Evolutionary conservation across 768 basidiomycete species (phyloP), one percentile per base, ranked within the genome.

Genomic region (Tulasnella sp.): DNA sequence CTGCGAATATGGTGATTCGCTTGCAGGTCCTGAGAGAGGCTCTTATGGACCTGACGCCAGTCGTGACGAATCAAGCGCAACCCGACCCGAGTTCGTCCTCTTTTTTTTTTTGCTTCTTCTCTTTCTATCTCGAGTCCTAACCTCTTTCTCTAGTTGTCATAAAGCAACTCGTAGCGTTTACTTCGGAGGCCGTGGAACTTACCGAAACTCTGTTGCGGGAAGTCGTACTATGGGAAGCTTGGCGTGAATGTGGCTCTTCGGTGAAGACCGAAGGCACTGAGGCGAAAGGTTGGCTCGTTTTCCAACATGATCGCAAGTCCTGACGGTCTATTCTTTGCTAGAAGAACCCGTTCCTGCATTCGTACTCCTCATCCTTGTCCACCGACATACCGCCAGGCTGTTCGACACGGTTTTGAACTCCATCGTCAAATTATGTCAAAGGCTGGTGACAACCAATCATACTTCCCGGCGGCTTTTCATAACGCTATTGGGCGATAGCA

Each of bases 211-310:
- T 73, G 52, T 16, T 73, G 22, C 52, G 44, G 32, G 73, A 73
- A 32, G 73, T 59, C 3, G 36, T 70, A 12, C 16, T 69, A 0
- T 73, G 65, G 47, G 67, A 69, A 40, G 73, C 69, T 3, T 72
- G 71, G 71, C 59, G 71, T 8, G 62, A 37, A 65, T 72, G 71
- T 35, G 69, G 69, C 1, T 42, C 69, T 22, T 59, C 52, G 29
- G 22, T 59, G 8, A 59, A 59, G 26, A 32, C 52, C 12, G 52
- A 59, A 14, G 52, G 22, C 11, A 14, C 52, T 26, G 12, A 32
- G 52, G 32, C 52, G 22, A 59, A 29, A 14, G 52, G 52, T 59
- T 26, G 26, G 52, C 32, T 7, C 3, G 29, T n/a, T 7, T 22
- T 52, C 47, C 52, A 32, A 32, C 26, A 59, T 9, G 1, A 26